Percentiles rank a stretch among this genome's conserved stretches.
Conservation (phyloP, 1,139 yeast genomes). For the Protomyces arabidopsidicola region DNA sequence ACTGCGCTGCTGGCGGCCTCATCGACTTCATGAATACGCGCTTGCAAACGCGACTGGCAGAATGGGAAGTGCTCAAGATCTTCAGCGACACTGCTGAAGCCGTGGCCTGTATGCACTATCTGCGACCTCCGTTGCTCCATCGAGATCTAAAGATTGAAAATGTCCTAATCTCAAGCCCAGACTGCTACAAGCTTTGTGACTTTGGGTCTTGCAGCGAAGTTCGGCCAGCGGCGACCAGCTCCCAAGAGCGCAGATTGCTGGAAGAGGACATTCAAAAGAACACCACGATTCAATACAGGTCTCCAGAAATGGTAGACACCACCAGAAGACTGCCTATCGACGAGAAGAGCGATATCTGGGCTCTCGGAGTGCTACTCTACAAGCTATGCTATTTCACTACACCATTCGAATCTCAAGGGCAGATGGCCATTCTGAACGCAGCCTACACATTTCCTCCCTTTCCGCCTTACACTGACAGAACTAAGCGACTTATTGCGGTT, state of each 20-base stretch:
- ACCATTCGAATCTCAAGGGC: constrained; percentile 82
- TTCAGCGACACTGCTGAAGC: constrained; percentile 80
- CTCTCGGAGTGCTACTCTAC: constrained; percentile 83
- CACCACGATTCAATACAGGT: constrained; percentile 94
- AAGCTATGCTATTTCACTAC: constrained; percentile 90
- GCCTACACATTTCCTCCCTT: constrained; percentile 54
- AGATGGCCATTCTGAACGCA: constrained; percentile 60
- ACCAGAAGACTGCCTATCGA: constrained; percentile 80
- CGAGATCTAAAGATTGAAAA: constrained; percentile 94
- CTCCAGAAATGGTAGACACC: constrained; percentile 95
- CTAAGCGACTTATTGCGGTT: constrained; percentile 56
- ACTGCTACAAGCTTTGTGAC: constrained; percentile 79
- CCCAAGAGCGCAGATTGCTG: constrained; percentile 61
- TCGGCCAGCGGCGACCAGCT: constrained; percentile 55
- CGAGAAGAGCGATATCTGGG: constrained; percentile 96
- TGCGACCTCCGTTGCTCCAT: constrained; percentile 76
- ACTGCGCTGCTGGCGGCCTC: constrained; percentile 63
- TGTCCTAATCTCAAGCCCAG: constrained; percentile 70
- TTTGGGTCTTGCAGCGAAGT: constrained; percentile 86
- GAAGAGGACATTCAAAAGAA: constrained; percentile 83
- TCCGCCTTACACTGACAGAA: constrained; percentile 39
- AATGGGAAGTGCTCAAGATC: constrained; percentile 73
- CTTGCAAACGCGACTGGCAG: constrained; percentile 71
- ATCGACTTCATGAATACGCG: constrained; percentile 94
- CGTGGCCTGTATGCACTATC: constrained; percentile 80